These are phyloP conservation scores for Ophiostoma piceae DNA, from an alignment of 2,329 filamentous ascomycete species.

Conservation along the genomic window DNA sequence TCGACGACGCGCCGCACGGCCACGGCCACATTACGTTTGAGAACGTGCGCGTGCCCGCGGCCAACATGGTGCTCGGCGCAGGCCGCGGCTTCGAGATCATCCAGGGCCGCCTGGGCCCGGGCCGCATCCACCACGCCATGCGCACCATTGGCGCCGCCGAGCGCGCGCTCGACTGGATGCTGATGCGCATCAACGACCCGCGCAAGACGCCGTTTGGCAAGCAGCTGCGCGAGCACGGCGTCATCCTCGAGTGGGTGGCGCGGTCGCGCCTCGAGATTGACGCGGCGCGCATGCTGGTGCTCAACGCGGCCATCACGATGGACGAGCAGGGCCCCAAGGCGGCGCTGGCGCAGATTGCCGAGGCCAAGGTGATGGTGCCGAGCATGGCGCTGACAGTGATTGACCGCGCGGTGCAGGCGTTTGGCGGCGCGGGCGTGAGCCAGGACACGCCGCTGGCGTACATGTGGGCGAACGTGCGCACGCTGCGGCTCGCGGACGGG, in stretches of 20 bases:
- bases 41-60: slow-evolving; percentile 79
- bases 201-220: slow-evolving; percentile 88
- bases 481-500: slow-evolving; percentile 81
- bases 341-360: slow-evolving; percentile 85
- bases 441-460: slow-evolving; percentile 89
- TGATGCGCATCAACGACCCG: slow-evolving; percentile 89
- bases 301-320: slow-evolving; percentile 94
- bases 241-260: slow-evolving; percentile 92
- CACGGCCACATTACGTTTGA: slow-evolving; percentile 89
- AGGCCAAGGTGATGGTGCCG: slow-evolving; percentile 90
- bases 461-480: slow-evolving; percentile 76
- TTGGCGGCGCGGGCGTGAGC: slow-evolving; percentile 82
- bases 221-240: slow-evolving; percentile 78
- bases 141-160: slow-evolving; percentile 87
- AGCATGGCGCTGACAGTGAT: slow-evolving; percentile 78
- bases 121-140: slow-evolving; percentile 98
- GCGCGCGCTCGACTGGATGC: slow-evolving; percentile 87
- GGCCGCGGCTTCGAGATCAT: slow-evolving; percentile 97
- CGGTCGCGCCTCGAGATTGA: slow-evolving; percentile 92
- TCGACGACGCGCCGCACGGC: slow-evolving; percentile 96
- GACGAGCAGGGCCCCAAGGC: slow-evolving; percentile 83
- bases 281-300: slow-evolving; percentile 78
- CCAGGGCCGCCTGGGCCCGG: slow-evolving; percentile 90
- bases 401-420: slow-evolving; percentile 89
- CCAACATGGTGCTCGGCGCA: slow-evolving; percentile 84